Evolutionary conservation across 768 basidiomycete species (phyloP).

Genomic region (Russula brevipes): DNA sequence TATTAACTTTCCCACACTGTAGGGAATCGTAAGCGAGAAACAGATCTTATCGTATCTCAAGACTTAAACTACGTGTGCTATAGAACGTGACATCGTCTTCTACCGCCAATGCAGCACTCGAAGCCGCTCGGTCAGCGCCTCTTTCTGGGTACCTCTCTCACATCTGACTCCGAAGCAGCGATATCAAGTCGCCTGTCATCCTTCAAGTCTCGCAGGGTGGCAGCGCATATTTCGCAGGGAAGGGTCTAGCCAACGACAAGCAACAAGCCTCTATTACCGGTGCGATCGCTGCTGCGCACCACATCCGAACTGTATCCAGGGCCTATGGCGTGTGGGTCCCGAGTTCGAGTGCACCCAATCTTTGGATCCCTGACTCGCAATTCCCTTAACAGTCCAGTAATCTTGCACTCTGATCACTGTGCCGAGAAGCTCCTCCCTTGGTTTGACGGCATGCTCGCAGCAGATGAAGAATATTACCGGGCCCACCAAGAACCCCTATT

Average conservation of each 20-base stretch:
- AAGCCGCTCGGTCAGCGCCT: constrained; percentile 75
- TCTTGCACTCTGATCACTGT: constrained; percentile 98
- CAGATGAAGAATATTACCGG: constrained; percentile 91
- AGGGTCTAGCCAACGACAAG: constrained; percentile 90
- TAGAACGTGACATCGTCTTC: constrained; percentile 98
- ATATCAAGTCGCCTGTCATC: constrained; percentile 96
- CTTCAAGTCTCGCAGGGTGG: constrained; percentile 98
- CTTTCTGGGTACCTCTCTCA: constrained; percentile 1
- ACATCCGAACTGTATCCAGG: constrained; percentile 82
- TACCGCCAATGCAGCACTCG: constrained; percentile 87
- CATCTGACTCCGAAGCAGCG: constrained; percentile 43
- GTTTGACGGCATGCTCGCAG: constrained; percentile 99
- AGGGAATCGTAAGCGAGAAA: constrained; percentile 67
- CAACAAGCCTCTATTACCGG: constrained; percentile 95
- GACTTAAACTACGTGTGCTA: not conserved
- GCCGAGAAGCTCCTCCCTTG: constrained; percentile 96
- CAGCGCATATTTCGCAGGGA: constrained; percentile 92
- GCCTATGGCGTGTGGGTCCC: constrained; percentile 83
- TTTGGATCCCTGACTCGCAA: constrained; percentile 1
- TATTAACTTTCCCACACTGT: constrained; percentile 19
- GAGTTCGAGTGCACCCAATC: constrained; percentile 2
- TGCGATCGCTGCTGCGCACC: constrained; percentile 87
- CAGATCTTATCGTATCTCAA: constrained; percentile 18
- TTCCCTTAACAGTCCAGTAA: constrained; percentile 66
- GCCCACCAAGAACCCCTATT: constrained; percentile 82